Evolutionary conservation across 2,329 filamentous ascomycete genomes (phyloP), one percentile per base, ranked within the genome.

Genomic region (Hypoxylon sp.): DNA sequence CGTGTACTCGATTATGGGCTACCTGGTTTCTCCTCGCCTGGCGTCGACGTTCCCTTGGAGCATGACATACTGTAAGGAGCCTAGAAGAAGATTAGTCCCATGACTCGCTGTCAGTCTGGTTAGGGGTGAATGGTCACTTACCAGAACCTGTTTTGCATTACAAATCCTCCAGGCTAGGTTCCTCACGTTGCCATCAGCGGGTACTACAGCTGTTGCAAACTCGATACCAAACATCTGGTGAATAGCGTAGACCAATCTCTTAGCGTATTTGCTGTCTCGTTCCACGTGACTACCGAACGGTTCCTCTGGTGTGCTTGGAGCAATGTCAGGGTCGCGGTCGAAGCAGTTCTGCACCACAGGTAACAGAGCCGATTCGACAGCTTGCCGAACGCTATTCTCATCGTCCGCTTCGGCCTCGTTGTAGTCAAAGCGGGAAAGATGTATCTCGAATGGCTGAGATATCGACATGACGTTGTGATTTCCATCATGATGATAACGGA

Each of bases 221-320:
- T 99, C 96, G 67, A 99, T 92, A 57, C 94, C 96, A 79, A 99
- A 97, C 94, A 98, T 98, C 78, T 97, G 92, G 71, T 93, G 92
- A 29, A 99, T 93, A 3, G 94, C 96, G 79, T 97, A 98, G 0
- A 98, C 94, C 10, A 98, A 92, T 46, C 96, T 85, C 80, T 90
- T 93, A 0, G 95, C 92, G 75, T 94, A 98, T 80, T 97, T 98
- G 70, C 91, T 89, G 73, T 98, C 92, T 24, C 94, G 85, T 76
- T 97, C 94, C 1, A 98, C 92, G 44, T 94, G 85, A 52, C 89
- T 89, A 0, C 96, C 96, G 78, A 97, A 99, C 2, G 88, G 84
- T 78, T 98, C 95, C 9, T 95, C 91, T 0, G 89, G 85, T 2
- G 88, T 91, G 63, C 88, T 89, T 0, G 95, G 96, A 1, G 96